These are phyloP conservation scores for Coniochaeta hoffmannii DNA, from an alignment of 2,329 filamentous ascomycete species.

Conservation along the genomic window DNA sequence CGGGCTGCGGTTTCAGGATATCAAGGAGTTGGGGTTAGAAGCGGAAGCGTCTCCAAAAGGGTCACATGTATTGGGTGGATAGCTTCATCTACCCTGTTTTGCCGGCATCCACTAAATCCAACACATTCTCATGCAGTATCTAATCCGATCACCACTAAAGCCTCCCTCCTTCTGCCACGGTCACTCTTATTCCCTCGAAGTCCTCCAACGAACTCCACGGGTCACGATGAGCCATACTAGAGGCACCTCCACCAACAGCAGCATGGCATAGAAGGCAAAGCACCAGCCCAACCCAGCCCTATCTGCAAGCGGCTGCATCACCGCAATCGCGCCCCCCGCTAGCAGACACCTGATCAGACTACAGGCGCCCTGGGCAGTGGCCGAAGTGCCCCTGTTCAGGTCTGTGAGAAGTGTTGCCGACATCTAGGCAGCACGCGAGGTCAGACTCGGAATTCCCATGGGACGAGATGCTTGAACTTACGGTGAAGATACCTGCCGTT, in stretches of 20 bases:
- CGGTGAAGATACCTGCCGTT: not conserved
- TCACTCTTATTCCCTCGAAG: not conserved
- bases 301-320: conserved; percentile 15
- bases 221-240: conserved; percentile 7
- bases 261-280: conserved; percentile 13
- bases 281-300: conserved; percentile 13
- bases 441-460: not conserved
- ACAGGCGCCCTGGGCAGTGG: conserved; percentile 18
- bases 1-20: conserved; percentile 8
- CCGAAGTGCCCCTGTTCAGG: conserved; percentile 15
- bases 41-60: not conserved
- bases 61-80: not conserved
- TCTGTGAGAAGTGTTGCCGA: conserved; percentile 18
- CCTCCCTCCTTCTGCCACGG: not conserved
- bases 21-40: not conserved
- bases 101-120: too few relatives aligned
- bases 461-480: not conserved
- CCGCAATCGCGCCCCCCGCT: conserved; percentile 15
- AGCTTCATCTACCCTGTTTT: not conserved
- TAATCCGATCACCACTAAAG: not conserved
- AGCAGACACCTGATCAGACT: conserved; percentile 17
- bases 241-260: conserved; percentile 6
- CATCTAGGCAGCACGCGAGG: not conserved
- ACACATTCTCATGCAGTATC: too few relatives aligned
- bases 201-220: not conserved